Percentiles rank a stretch among this genome's conserved stretches.
These are phyloP conservation scores for Cercis canadensis DNA, from an alignment of 306 rosid species.

Conservation along the genomic window DNA sequence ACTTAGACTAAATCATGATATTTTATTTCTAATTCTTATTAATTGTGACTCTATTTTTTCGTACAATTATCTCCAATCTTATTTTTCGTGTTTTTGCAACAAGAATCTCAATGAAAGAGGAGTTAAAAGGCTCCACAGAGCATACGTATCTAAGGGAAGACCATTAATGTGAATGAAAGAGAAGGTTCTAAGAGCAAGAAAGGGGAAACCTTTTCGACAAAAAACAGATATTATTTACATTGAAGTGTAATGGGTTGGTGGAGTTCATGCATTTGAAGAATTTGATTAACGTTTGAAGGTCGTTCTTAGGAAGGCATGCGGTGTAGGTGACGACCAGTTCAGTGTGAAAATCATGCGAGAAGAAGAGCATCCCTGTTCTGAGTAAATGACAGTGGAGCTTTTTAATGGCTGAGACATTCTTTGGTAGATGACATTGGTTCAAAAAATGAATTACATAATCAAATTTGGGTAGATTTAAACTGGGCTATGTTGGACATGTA, in stretches of 20 bases:
- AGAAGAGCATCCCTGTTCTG: too few species aligned
- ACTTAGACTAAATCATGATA: too few species aligned
- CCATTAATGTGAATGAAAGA: conserved; percentile 69
- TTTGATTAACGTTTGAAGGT: too few species aligned
- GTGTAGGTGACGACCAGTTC: too few species aligned
- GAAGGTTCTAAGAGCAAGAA: conserved; percentile 52
- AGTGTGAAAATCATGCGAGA: too few species aligned
- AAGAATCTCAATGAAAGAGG: too few species aligned
- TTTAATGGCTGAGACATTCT: conserved; percentile 49
- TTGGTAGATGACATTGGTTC: conserved; percentile 41
- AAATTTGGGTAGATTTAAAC: not conserved
- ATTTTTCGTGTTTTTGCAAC: too few species aligned
- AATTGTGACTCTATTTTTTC: too few species aligned
- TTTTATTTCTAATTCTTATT: too few species aligned
- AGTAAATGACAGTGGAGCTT: conserved; percentile 62
- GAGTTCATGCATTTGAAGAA: too few species aligned
- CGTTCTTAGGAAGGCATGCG: too few species aligned
- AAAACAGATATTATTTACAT: conserved; percentile 55
- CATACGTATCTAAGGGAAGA: conserved; percentile 65
- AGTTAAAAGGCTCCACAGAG: conserved; percentile 66
- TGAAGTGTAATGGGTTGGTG: conserved; percentile 54
- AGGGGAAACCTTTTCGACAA: conserved; percentile 50
- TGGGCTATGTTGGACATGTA: conserved; percentile 42
- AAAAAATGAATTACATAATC: conserved; percentile 47
- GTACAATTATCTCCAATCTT: too few species aligned